These are phyloP conservation scores for Nephelium lappaceum DNA, from an alignment of 345 rosid genomes.

Conservation along the genomic window DNA sequence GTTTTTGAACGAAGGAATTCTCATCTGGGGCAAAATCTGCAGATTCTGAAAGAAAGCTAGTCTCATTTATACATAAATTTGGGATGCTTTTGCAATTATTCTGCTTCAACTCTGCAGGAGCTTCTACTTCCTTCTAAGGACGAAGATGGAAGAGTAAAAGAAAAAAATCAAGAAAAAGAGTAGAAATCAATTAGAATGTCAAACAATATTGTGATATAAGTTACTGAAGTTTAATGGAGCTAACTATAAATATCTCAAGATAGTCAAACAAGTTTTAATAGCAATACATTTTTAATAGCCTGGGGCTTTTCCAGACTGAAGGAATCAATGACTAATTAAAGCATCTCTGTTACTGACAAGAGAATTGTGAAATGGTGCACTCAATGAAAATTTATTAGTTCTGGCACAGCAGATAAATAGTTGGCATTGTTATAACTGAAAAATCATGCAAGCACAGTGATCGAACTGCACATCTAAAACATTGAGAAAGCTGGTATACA, in stretches of 20 bases:
- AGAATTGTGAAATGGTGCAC: background rate
- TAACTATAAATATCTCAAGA: background rate
- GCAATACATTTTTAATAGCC: background rate
- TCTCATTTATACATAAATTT: constrained; percentile 44
- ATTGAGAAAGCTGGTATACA: too few species aligned
- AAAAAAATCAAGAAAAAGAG: constrained; percentile 11
- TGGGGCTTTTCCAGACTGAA: background rate
- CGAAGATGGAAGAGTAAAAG: constrained; percentile 12
- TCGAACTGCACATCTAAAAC: background rate
- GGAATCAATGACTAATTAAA: constrained; percentile 6
- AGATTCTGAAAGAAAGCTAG: constrained; percentile 71
- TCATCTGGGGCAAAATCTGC: constrained; percentile 54
- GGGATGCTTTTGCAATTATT: constrained; percentile 23
- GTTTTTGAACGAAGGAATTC: constrained; percentile 45
- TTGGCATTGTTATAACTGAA: background rate
- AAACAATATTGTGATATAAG: background rate
- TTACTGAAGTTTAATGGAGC: background rate
- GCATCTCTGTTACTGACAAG: background rate
- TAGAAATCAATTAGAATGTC: constrained; percentile 9
- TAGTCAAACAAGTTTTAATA: constrained; percentile 1
- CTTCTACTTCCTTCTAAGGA: constrained; percentile 38
- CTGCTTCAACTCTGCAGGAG: constrained; percentile 27
- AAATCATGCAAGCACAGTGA: background rate
- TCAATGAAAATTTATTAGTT: background rate
- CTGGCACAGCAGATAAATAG: background rate